Base-by-base conservation (phyloP, 2,329 filamentous ascomycete species). In the Pestalotiopsis sp. region DNA sequence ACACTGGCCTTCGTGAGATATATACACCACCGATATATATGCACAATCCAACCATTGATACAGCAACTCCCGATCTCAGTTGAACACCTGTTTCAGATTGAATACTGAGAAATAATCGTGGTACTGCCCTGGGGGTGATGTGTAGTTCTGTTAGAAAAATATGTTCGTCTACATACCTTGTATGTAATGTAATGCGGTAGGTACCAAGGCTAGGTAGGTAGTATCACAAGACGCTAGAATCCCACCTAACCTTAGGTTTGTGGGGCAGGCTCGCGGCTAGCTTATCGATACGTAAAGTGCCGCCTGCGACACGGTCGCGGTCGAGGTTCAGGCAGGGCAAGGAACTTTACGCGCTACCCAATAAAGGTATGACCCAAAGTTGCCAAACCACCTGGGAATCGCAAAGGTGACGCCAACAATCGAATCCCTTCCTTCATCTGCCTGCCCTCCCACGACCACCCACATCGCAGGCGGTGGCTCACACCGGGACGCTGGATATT, bases 261-360 rank as follows among this genome's bases (percentile, higher is more conserved):
- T n/a, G n/a, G 20, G 57, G 57, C 23, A 13, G 31, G 25, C 31
- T 36, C 31, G 31, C 45, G 11, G 56, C 25, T 60, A 13, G 6
- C 38, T 63, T 63, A 63, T 63, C 60, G 60, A 63, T 63, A 63
- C 7, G 31, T 36, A 36, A 36, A 31, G 12, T 20, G 36, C 20
- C 23, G 38, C 27, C 60, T 17, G 27, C 27, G 25, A 27, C 57
- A 60, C 57, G 57, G 57, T 60, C 57, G 25, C 60, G 36, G 60
- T 63, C 60, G 20, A 27, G 20, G 23, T 63, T 4, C 4, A 63
- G 20, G 14, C 25, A 14, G 25, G 23, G 31, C n/a, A 25, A 13
- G 31, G 57, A 60, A 60, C 57, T 60, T 60, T 60, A 60, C 20
- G 57, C 57, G 57, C 57, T 60, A 60, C 31, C 12, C 6, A 14